phyloP scores from a whole-genome alignment of 768 basidiomycete genomes.

The Paxillus rubicundulus region DNA sequence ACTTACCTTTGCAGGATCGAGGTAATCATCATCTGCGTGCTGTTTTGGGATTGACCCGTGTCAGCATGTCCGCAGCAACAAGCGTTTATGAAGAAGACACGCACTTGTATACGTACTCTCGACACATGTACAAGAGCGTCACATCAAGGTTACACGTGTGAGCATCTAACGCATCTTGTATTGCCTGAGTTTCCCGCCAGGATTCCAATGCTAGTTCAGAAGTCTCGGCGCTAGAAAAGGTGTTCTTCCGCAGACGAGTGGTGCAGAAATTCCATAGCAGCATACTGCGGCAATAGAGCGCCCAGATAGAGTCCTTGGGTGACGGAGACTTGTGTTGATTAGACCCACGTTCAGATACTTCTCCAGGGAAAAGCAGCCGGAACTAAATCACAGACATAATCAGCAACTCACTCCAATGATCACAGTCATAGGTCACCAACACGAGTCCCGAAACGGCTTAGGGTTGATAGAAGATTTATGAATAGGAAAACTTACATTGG shows the following conservation, averaged over 20 bases:
- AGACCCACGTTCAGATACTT: conserved; percentile 53
- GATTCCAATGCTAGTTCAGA: conserved; percentile 59
- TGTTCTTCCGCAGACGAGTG: conserved; percentile 46
- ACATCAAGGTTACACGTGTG: conserved; percentile 74
- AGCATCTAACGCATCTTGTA: conserved; percentile 64
- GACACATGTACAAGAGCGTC: conserved; percentile 59
- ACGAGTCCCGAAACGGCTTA: conserved; percentile 8
- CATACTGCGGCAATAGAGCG: conserved; percentile 78
- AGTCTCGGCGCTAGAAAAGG: conserved; percentile 47
- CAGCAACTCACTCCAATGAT: conserved; percentile 7
- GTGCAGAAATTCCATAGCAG: conserved; percentile 72
- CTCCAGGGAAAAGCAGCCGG: conserved; percentile 71
- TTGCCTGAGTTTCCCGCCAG: conserved; percentile 62
- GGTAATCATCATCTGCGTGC: conserved; percentile 63
- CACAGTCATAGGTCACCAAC: too few relatives aligned
- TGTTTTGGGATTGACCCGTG: conserved; percentile 28
- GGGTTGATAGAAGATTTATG: conserved; percentile 1
- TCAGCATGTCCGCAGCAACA: conserved; percentile 6
- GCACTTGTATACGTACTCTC: conserved; percentile 75
- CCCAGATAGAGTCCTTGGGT: conserved; percentile 79
- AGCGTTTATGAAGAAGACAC: conserved; percentile 26
- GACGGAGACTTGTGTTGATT: conserved; percentile 45
- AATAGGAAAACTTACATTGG: conserved; percentile 49
- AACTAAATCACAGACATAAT: conserved; percentile 13
- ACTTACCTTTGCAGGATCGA: conserved; percentile 64